Percentiles rank a stretch among this genome's conserved stretches.
These are phyloP conservation scores for Bocquillonia castaneifolia DNA, from an alignment of 441 rosid species.

Conservation along the genomic window DNA sequence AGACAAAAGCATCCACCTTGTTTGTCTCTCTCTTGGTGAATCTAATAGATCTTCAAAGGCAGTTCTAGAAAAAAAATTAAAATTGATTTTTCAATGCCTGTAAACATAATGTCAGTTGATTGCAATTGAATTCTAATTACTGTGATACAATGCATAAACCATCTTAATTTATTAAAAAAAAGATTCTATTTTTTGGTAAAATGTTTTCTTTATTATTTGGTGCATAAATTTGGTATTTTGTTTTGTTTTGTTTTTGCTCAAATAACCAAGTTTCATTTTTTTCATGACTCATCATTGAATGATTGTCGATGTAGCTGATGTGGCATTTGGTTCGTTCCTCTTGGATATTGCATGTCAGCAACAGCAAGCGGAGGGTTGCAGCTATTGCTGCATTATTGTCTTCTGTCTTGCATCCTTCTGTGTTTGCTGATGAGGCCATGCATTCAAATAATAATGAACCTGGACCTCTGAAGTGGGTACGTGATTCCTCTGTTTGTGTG, in stretches of 20 bases:
- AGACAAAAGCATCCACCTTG: not conserved
- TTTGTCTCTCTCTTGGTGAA: not conserved
- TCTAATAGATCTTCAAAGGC: not conserved
- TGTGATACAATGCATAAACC: not conserved
- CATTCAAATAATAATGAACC: constrained; percentile 47
- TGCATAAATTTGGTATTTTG: not conserved
- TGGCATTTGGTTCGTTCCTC: constrained; percentile 85
- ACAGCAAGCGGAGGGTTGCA: constrained; percentile 91
- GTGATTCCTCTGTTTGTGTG: constrained; percentile 16
- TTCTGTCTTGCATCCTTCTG: constrained; percentile 70
- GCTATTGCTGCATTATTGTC: constrained; percentile 91
- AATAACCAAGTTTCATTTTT: not conserved
- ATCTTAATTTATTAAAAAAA: not conserved
- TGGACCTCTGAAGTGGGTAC: constrained; percentile 94
- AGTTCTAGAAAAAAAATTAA: not conserved
- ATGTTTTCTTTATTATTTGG: not conserved
- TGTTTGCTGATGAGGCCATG: constrained; percentile 62
- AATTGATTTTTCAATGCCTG: not conserved
- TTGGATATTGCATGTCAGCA: constrained; percentile 85
- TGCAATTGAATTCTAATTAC: not conserved
- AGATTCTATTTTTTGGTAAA: not conserved
- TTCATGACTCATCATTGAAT: constrained; percentile 4
- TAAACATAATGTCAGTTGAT: not conserved
- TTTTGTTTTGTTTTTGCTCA: constrained; percentile 13
- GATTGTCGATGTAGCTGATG: constrained; percentile 53